Base-by-base conservation (phyloP, 1,284 basidiomycete species). In the Ganoderma lucidum region DNA sequence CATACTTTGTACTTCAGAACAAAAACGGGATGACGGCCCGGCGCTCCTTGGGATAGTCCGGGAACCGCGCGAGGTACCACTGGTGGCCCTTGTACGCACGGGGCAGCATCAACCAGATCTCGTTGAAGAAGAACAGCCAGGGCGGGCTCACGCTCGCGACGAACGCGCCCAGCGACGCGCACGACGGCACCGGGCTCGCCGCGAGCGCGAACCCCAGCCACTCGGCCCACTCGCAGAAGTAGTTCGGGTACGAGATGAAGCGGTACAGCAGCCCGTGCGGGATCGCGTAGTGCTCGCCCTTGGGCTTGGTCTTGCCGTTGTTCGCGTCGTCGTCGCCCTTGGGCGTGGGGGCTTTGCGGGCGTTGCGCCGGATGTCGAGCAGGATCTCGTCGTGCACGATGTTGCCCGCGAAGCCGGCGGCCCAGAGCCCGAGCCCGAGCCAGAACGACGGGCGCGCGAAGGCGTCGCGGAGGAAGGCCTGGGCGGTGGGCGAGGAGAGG, bases 241-340 rank as follows among this genome's bases (percentile, higher is more conserved):
- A 98, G 81, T 98, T 96, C 1, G 96, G 96, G 81, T 91, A 97
- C n/a, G 95, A 95, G 73, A 98, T 85, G 77, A 87, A 90, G 62
- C 80, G 77, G 83, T 94, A 98, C 41, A 97, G 82, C 4, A 90
- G 89, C 0, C 96, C 96, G 64, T 90, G 85, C 0, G 96, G 96
- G 71, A 98, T 91, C 4, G 89, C 89, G 78, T 98, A 98, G 80
- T 91, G 85, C 67, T 82, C 81, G 59, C 80, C 72, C 58, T 77
- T 68, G 55, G 69, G 71, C 42, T 73, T 66, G 55, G 73, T 69
- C 62, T 76, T 71, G 67, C 72, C 69, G 55, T 69, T 73, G 51
- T 73, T 69, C 12, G 23, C 53, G 53, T 55, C 53, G 53, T 55
- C 53, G 28, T 55, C 51, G 62, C 59, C 45, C 12, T 35, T 65